A percentile compares a stretch with the other conserved stretches of the same genome.
Evolutionary conservation across 148 eudicot species (phyloP).

Genomic region (Amaranthus hypochondriacus): DNA sequence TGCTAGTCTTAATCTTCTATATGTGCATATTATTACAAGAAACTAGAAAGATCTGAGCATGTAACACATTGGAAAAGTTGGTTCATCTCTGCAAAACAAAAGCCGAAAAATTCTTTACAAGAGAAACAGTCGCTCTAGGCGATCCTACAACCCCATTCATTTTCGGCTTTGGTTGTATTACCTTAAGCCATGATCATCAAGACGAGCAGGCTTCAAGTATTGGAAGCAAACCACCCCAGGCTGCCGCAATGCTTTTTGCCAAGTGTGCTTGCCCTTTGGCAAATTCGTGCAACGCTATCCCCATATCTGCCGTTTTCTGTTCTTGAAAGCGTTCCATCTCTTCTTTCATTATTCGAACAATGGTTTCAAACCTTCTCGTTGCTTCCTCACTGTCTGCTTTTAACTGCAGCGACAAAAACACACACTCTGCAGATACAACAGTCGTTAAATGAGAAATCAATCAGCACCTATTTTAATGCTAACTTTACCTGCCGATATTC

Average conservation of each 20-base stretch:
- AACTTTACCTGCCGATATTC: constrained; percentile 68
- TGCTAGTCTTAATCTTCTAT: constrained; percentile 2
- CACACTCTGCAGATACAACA: neutral
- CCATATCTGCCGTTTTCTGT: constrained; percentile 84
- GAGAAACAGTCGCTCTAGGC: constrained; percentile 25
- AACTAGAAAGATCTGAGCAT: neutral
- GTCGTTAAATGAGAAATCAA: neutral
- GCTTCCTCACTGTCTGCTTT: constrained; percentile 87
- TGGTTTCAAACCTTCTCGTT: constrained; percentile 64
- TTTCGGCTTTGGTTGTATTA: neutral
- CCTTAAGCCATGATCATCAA: constrained; percentile 5
- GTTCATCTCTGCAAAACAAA: neutral
- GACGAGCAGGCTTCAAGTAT: constrained; percentile 85
- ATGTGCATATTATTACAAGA: constrained; percentile 9
- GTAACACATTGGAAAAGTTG: constrained; percentile 2
- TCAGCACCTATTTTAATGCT: neutral
- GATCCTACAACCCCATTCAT: constrained; percentile 19
- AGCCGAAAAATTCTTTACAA: constrained; percentile 10
- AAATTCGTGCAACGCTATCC: constrained; percentile 93
- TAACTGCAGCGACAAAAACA: constrained; percentile 44
- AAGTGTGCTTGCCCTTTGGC: constrained; percentile 93
- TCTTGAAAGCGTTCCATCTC: constrained; percentile 88
- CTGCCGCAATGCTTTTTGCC: constrained; percentile 75
- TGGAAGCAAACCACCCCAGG: constrained; percentile 92
- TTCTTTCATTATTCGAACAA: constrained; percentile 70